Evolutionary conservation across 805 yeast genomes (phyloP), one percentile per base, ranked within the genome.

Genomic region (Ogataea degrootiae): DNA sequence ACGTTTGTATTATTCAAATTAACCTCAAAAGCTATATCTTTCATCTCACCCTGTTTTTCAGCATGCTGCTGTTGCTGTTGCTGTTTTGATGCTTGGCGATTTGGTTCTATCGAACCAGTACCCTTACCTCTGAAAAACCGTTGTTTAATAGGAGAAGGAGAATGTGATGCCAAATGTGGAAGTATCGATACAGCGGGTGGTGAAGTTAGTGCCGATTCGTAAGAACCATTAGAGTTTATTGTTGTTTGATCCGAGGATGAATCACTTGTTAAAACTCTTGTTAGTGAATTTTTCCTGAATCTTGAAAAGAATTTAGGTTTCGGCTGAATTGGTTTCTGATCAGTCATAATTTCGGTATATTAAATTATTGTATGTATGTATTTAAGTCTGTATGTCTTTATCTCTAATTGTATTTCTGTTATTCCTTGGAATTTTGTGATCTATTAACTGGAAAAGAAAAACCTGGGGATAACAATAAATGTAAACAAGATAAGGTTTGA

Each of bases 1-100:
- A 61, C 44, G 44, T 59, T 61, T 37, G 51, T 51, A 26, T 31
- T 23, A 6, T 46, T 44, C 47, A 51, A 44, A 36, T 48, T 47
- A 12, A 62, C 56, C 47, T 64, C 68, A 45, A 63, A 64, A n/a
- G 68, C 68, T 19, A 59, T 54, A 39, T 58, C 60, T 33, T 55
- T 54, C 43, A 57, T 58, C 42, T 57, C 58, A n/a, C 55, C 40
- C 26, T 52, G 38, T 22, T 50, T 46, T 15, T 48, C 48, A 39
- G 29, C 33, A 12, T 19, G 9, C 4, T n/a, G 23, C n/a, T 23
- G 41, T 23, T 22, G n/a, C 11, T 31, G 33, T 39, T 39, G 33
- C n/a, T 16, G 33, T 4, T 23, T 17, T 12, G 6, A 16, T 15
- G 14, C n/a, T 6, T 16, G 15, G 7, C 12, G 12, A 15, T 22